Evolutionary conservation across 192 early-diverging fungal species (phyloP).

Genomic region (Entomortierella beljakovae): DNA sequence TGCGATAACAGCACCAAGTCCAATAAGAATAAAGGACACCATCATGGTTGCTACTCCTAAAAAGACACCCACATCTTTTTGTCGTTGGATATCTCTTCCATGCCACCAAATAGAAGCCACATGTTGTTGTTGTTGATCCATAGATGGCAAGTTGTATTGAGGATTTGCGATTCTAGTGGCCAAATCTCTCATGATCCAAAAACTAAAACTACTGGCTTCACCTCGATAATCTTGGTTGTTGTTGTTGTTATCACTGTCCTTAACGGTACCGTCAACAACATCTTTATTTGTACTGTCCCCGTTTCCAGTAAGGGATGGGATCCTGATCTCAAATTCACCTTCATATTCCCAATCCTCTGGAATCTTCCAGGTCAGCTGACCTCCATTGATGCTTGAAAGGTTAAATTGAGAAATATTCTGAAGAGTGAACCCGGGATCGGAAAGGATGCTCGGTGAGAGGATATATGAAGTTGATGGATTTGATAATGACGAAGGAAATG

Average conservation of each 20-base stretch:
- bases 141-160: conserved; percentile 16
- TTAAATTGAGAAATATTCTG: neutral
- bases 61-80: conserved; percentile 30
- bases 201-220: conserved; percentile 1
- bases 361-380: conserved; percentile 30
- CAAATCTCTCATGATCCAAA: conserved; percentile 47
- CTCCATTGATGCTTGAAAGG: conserved; percentile 12
- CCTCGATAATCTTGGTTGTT: no score
- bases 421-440: conserved; percentile 24
- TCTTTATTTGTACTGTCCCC: neutral
- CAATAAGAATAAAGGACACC: conserved; percentile 23
- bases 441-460: conserved; percentile 17
- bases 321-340: conserved; percentile 44
- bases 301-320: conserved; percentile 10
- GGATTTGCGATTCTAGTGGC: conserved; percentile 13
- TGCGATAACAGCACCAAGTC: conserved; percentile 9
- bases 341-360: conserved; percentile 48
- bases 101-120: neutral
- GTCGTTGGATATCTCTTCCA: neutral
- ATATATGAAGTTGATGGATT: neutral
- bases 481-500: neutral
- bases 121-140: conserved; percentile 18
- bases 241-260: neutral
- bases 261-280: no score
- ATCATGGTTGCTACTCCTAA: conserved; percentile 32